Base-by-base conservation (phyloP, 1,284 basidiomycete species). In the Trametes polyzona region DNA sequence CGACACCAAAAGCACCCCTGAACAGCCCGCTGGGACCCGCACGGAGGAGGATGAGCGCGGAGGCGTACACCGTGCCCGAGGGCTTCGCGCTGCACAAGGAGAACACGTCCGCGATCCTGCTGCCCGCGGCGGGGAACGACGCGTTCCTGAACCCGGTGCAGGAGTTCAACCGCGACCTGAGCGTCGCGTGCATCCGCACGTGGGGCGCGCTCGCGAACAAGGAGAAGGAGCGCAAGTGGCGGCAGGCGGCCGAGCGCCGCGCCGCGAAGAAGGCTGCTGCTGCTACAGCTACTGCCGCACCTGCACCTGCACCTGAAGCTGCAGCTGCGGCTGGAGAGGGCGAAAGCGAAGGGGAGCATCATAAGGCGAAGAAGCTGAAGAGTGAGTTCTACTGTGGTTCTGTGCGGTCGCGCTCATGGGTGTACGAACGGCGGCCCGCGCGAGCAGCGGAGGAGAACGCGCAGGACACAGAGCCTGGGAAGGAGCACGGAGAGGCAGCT, bases 141-240 rank as follows among this genome's bases (percentile, higher is more conserved):
- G 91, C 94, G 1, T 99, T 99, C 75, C 78, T 99, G 57, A 99
- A 99, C 71, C 96, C 97, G 2, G 92, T 98, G 7, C 96, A 99
- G 69, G 95, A 99, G 73, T 99, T 98, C 80, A 99, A 99, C 75
- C 83, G 97, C 40, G 96, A 99, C 74, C 74, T 95, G 52, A 95
- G 92, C 62, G 89, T 97, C 32, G 91, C 95, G 7, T 91, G 90
- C 60, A 98, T 99, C 59, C 81, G 84, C 16, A 83, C 87, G 1
- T 97, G 94, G 93, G 87, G 88, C 58, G 87, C 95, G 65, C 79
- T 87, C 40, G 67, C 87, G 61, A 86, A 94, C 69, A 81, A 76
- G 63, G 78, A 82, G 59, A 90, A 89, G 73, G 81, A 86, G 69
- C 78, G 75, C 59, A 83, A 80, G 66, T 89, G 85, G 80, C 78